phyloP scores from a whole-genome alignment of 2,329 filamentous ascomycete genomes.

The Scedosporium minutisporum region DNA sequence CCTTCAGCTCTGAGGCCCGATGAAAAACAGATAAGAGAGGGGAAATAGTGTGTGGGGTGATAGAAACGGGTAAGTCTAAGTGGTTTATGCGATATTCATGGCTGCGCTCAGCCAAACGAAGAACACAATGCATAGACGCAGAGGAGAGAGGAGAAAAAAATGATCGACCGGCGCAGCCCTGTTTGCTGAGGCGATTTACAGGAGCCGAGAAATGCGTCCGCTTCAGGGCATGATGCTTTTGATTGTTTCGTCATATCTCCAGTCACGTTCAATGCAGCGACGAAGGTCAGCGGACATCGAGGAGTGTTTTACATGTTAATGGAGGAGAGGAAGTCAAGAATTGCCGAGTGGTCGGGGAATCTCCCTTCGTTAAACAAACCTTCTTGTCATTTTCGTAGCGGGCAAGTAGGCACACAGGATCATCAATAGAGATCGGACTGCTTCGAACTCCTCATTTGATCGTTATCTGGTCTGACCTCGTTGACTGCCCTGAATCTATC shows the following conservation, averaged over 20 bases:
- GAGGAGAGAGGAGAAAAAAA: neutral
- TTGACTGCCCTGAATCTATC: neutral
- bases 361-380: neutral
- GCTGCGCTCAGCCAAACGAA: too few relatives aligned
- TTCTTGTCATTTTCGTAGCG: neutral
- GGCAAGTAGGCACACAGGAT: neutral
- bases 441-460: neutral
- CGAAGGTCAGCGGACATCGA: neutral
- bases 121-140: neutral
- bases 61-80: too few relatives aligned
- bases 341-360: neutral
- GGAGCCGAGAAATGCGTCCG: neutral
- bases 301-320: neutral
- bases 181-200: neutral
- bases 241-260: neutral
- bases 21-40: too few relatives aligned
- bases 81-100: too few relatives aligned
- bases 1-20: too few relatives aligned
- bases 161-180: neutral
- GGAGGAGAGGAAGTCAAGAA: neutral
- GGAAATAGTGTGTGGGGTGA: too few relatives aligned
- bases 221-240: neutral
- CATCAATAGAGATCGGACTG: neutral
- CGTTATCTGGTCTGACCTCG: neutral
- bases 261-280: neutral